phyloP scores from a whole-genome alignment of 371 early-diverging fungal species.

The Blakeslea trispora region DNA sequence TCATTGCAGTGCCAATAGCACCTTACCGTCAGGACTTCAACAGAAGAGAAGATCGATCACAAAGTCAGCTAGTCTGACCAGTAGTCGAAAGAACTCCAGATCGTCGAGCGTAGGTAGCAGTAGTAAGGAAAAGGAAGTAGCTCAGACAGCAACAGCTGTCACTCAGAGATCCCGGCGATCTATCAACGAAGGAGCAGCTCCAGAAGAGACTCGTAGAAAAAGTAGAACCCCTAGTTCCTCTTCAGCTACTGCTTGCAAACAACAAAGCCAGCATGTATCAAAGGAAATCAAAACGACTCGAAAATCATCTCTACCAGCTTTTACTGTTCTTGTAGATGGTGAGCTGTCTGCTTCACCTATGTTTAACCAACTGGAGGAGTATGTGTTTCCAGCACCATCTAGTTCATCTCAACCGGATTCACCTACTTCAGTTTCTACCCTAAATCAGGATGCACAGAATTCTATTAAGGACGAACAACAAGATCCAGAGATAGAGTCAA shows the following conservation, averaged over 20 bases:
- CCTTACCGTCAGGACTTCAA: not conserved
- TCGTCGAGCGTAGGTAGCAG: conserved; percentile 10
- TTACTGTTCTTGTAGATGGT: conserved; percentile 13
- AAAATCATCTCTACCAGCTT: conserved; percentile 1
- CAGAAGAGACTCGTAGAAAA: not conserved
- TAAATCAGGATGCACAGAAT: no score
- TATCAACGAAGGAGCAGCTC: conserved; percentile 5
- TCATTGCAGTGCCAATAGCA: not conserved
- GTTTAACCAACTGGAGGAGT: not conserved
- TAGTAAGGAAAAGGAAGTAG: conserved; percentile 56
- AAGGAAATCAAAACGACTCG: not conserved
- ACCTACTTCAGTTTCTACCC: not conserved
- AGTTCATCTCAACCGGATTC: not conserved
- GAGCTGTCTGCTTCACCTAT: conserved; percentile 11
- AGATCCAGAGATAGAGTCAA: no score
- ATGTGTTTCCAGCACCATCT: conserved; percentile 9
- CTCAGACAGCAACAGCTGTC: conserved; percentile 19
- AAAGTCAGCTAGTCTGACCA: conserved; percentile 14
- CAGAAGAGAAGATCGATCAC: conserved; percentile 7
- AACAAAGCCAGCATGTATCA: no score
- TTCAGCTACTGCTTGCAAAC: not conserved
- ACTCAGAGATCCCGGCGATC: conserved; percentile 10
- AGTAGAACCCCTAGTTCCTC: not conserved
- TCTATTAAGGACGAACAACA: no score
- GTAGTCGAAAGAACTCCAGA: conserved; percentile 20